Base-by-base conservation (phyloP, 129 eudicot species). In the Cynara cardunculus region DNA sequence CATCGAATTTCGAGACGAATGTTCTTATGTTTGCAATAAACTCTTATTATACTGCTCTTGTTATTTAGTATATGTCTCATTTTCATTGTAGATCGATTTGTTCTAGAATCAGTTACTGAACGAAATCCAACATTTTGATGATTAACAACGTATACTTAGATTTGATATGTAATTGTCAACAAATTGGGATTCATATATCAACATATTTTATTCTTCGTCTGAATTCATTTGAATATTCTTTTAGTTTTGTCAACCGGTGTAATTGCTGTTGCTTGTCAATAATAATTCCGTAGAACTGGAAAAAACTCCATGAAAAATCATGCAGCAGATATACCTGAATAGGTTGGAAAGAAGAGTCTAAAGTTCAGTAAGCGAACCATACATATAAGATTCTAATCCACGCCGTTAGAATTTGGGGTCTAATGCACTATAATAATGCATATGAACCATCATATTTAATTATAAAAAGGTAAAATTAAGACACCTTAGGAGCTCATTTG, bases 301-400 rank as follows among this genome's bases (percentile, higher is more conserved):
- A 56, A 56, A 56, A 3, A 18, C 4, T 14, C 26, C 19, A 14
- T 81, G 80, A 30, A 66, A 56, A 74, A 31, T 53, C 10, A 5
- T 21, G 70, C 31, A n/a, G 56, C 69, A 66, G 80, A 24, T 34
- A 25, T 72, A 19, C 73, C 16, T 72, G 31, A 59, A n/a, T 77
- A 25, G 68, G 37, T 59, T 82, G 72, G 37, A 69, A 71, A 7
- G 14, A 77, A 31, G 18, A 49, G 77, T 59, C 13, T 75, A 25
- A 35, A 64, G 22, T 12, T 37, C 5, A 35, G 35, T 25, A 64
- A 62, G 1, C n/a, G 4, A 65, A 25, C 25, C 35, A 25, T 32
- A 8, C 18, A 34, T 59, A 18, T 75, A 11, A 56, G 53, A 30
- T 30, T 12, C 5, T 30, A 56, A 59, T 56, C 22, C 30, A 59